Percentiles rank a stretch among this genome's conserved stretches.
Evolutionary conservation across 2,329 filamentous ascomycete species (phyloP).

Genomic region (Dactylellina sp.): DNA sequence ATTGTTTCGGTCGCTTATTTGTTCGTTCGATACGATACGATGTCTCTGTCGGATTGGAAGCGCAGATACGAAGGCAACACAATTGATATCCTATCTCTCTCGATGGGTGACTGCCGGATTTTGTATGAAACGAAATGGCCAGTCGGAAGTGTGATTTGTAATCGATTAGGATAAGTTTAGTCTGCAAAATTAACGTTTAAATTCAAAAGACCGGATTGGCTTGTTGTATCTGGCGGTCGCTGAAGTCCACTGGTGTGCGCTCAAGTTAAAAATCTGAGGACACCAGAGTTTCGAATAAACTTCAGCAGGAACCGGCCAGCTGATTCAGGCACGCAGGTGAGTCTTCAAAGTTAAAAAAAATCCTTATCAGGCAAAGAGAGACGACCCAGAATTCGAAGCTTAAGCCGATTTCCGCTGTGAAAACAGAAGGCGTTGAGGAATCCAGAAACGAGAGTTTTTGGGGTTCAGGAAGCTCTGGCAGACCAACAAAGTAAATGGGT

Average conservation of each 20-base stretch:
- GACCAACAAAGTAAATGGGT: too few species aligned
- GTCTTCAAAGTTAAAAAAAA: slow-evolving; percentile 30
- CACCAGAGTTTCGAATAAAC: slow-evolving; percentile 37
- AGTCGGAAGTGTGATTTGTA: slow-evolving; percentile 9
- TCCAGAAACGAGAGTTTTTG: slow-evolving; percentile 7
- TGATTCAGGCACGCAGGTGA: slow-evolving; percentile 46
- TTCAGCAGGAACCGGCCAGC: slow-evolving; percentile 56
- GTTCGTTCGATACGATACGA: too few species aligned
- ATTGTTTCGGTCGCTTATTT: too few species aligned
- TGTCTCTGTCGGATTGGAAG: too few species aligned
- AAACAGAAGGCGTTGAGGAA: not conserved
- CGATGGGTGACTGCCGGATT: slow-evolving; percentile 7
- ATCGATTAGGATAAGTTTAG: slow-evolving; percentile 13
- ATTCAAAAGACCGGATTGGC: slow-evolving; percentile 14
- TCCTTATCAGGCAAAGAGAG: slow-evolving; percentile 20
- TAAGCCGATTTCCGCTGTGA: not conserved
- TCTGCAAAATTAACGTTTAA: slow-evolving; percentile 6
- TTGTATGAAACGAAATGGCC: slow-evolving; percentile 22
- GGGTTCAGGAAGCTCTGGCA: slow-evolving; percentile 7
- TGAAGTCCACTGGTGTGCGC: slow-evolving; percentile 12
- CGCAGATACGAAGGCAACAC: too few species aligned
- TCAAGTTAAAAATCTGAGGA: slow-evolving; percentile 12
- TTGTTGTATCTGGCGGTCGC: slow-evolving; percentile 21
- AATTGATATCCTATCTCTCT: not conserved
- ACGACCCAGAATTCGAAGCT: slow-evolving; percentile 19